Conservation (phyloP, 352 stramenopile species). For the Ophiocytium majus region DNA sequence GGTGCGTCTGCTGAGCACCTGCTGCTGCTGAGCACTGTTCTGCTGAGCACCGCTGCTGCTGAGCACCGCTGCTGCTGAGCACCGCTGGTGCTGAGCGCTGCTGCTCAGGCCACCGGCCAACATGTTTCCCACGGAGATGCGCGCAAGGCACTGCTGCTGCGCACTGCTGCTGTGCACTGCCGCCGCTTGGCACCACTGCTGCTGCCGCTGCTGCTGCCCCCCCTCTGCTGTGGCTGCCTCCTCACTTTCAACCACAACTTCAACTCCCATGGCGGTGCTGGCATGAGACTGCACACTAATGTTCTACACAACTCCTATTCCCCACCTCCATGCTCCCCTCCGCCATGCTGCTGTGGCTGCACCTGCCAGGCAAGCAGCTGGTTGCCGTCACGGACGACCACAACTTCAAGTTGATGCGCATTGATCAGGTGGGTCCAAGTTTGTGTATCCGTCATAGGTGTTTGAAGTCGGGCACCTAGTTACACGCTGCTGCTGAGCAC, state of each 20-base stretch:
- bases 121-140: background rate
- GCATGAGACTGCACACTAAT: too few species aligned
- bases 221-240: background rate
- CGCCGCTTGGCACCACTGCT: too few species aligned
- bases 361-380: slow-evolving; percentile 59
- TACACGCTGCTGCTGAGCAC: too few species aligned
- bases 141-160: background rate
- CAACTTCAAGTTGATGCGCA: slow-evolving; percentile 76
- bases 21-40: background rate
- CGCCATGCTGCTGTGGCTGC: background rate
- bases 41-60: too few species aligned
- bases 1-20: background rate
- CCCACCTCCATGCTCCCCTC: slow-evolving; percentile 30
- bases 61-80: background rate
- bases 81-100: background rate
- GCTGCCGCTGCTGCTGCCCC: background rate
- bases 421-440: slow-evolving; percentile 47
- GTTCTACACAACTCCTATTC: too few species aligned
- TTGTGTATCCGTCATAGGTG: too few species aligned
- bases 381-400: slow-evolving; percentile 74
- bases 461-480: too few species aligned
- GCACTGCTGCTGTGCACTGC: too few species aligned
- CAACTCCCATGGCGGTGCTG: slow-evolving; percentile 42
- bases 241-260: background rate
- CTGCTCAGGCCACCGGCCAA: background rate